These are phyloP conservation scores for Volvox reticuliferus DNA, from an alignment of 139 green algal species.

Conservation along the genomic window DNA sequence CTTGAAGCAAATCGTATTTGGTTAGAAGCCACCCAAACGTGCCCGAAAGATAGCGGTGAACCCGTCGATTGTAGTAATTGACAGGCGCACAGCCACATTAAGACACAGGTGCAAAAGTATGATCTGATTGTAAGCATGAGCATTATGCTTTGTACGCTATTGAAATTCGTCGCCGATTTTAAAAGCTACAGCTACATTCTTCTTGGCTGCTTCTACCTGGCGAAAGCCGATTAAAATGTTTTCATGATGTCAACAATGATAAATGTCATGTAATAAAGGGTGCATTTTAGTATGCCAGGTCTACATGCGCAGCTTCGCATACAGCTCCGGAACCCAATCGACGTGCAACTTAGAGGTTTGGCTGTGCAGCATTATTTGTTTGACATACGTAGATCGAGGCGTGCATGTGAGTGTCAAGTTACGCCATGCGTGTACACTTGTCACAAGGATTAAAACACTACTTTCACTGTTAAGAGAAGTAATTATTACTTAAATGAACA, in stretches of 20 bases:
- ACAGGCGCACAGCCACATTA: background rate
- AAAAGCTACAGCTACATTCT: background rate
- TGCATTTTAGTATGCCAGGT: background rate
- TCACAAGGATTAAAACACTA: too few species aligned
- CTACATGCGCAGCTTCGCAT: background rate
- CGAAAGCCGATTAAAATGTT: background rate
- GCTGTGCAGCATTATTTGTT: too few species aligned
- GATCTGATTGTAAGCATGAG: background rate
- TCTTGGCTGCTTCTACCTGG: background rate
- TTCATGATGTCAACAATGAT: background rate
- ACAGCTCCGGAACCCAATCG: background rate
- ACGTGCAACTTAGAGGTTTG: too few species aligned
- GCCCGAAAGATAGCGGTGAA: background rate
- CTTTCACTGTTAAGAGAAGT: too few species aligned
- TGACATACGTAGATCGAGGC: too few species aligned
- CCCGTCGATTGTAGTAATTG: background rate
- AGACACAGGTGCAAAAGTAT: background rate
- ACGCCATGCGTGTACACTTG: too few species aligned
- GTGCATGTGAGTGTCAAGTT: too few species aligned
- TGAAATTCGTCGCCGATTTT: background rate
- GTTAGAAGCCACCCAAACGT: too few species aligned
- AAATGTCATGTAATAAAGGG: background rate
- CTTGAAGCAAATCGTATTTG: too few species aligned
- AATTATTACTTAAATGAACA: too few species aligned
- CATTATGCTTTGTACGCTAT: background rate